Base-by-base conservation (phyloP, 2,329 filamentous ascomycete species). In the Calonectria multiphialidica region DNA sequence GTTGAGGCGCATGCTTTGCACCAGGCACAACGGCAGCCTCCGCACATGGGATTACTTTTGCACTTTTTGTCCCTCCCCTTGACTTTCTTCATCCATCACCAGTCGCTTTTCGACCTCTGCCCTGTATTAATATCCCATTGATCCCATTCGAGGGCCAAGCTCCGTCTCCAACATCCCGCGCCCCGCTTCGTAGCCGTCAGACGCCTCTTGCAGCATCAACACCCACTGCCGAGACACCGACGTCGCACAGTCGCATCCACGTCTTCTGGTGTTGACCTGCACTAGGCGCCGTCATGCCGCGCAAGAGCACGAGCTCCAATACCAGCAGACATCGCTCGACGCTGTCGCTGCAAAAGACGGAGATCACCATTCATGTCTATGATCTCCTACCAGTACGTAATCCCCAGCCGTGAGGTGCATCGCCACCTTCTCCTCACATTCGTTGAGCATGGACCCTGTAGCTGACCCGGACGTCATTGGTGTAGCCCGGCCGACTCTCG, bases 311-410 rank as follows among this genome's bases (percentile, higher is more conserved):
- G 57, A 76, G 78, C 66, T 77, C 77, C 13, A 77, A 75, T n/a
- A 71, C 76, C 61, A 82, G 79, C 71, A 79, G 82, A 72, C 93
- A 94, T 80, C 86, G 92, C 73, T 92, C 90, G 69, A 94, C 92
- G 1, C 82, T 94, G 57, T 93, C 93, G 18, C 84, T 94, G 23
- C 91, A 92, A 76, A 93, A 93, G 80, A 95, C 92, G 2, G 92
- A 95, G 81, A 89, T 96, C 73, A 85, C 90, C 59, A 95, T 96
- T 80, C 92, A 95, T 80, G 91, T 95, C 79, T 96, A 96, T 80
- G 94, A 95, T 82, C 86, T 95, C 9, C 86, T 96, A 18, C 92
- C 93, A 45, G 92, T 94, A 87, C 76, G 87, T 75, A 62, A 62
- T 55, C 35, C 59, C 30, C 10, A 21, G 57, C 45, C 49, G 35